Percentiles rank a stretch among this genome's conserved stretches.
Evolutionary conservation across 164 flowering plant species (phyloP).

Genomic region (Piper longum): DNA sequence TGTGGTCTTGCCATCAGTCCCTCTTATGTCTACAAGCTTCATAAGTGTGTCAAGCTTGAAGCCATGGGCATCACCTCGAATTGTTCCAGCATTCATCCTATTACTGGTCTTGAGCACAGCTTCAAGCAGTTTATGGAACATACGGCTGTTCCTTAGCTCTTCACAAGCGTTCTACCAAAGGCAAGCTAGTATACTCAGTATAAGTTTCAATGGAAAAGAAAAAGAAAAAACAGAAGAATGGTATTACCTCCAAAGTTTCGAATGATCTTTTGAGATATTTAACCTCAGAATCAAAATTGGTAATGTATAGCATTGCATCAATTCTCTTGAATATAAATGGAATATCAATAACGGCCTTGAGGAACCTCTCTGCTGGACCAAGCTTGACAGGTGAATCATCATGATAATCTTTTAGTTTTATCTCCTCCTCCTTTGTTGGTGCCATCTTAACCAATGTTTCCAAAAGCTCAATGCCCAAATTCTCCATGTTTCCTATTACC

Average conservation of each 20-base stretch:
- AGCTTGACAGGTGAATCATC: conserved; percentile 61
- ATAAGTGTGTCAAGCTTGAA: conserved; percentile 93
- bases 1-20: conserved; percentile 85
- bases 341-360: conserved; percentile 65
- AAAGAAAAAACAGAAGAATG: neutral
- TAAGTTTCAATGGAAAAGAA: too few species aligned
- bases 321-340: conserved; percentile 81
- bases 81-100: conserved; percentile 91
- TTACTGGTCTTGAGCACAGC: conserved; percentile 92
- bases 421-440: conserved; percentile 83
- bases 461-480: conserved; percentile 69
- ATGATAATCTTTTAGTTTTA: conserved; percentile 52
- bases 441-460: conserved; percentile 85
- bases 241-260: conserved; percentile 63
- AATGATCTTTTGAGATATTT: conserved; percentile 75
- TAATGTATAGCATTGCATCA: conserved; percentile 72
- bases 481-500: conserved; percentile 63
- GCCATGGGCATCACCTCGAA: conserved; percentile 88
- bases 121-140: conserved; percentile 80
- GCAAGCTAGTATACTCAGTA: neutral
- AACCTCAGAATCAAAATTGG: conserved; percentile 77
- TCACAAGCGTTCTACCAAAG: conserved; percentile 56
- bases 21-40: conserved; percentile 88
- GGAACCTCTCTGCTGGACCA: conserved; percentile 74
- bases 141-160: conserved; percentile 67